Base-by-base conservation (phyloP, 805 yeast species). In the Wickerhamomyces tratensis region DNA sequence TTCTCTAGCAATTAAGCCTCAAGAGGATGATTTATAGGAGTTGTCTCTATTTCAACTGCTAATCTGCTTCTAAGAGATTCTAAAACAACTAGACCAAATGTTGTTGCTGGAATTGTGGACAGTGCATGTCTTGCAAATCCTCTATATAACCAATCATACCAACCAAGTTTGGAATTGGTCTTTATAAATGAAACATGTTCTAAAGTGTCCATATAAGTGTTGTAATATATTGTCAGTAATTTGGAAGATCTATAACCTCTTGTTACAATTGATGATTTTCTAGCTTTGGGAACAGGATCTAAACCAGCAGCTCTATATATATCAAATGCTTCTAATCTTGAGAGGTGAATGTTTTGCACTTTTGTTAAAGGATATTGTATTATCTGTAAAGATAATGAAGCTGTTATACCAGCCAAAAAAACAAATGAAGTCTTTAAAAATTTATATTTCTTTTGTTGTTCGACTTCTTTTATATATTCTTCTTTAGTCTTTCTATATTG, bases 341-440 rank as follows among this genome's bases (percentile, higher is more conserved):
- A 74, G 36, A 84, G 65, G 59, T 89, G 95, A 29, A 89, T 67
- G 49, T 78, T 79, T 53, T 91, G 97, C 35, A 89, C 63, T 58
- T 84, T 86, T 25, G 78, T 67, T 33, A 91, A 67, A 0, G 98
- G 98, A 50, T 82, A 87, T 52, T 87, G 96, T 6, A 89, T 79
- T 5, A 80, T 71, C 46, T 89, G 78, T 20, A 89, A 65, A 0
- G 86, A 68, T 15, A 80, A 66, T 0, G 96, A 91, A 1, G 97
- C 96, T 6, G 83, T 69, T 9, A 93, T 86, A 15, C 98, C 98
- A 0, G 95, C 96, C 7, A 82, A 52, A 29, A 91, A 69, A 5
- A 87, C 75, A 56, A 82, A 85, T 1, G 81, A 58, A 2, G 89
- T 80, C 50, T 75, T 77, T 35, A 86, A 54, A n/a, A 77, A 65